Percentiles rank a stretch among this genome's conserved stretches.
phyloP scores from a whole-genome alignment of 1,284 basidiomycete genomes.

The Rhodotorula glutinis region DNA sequence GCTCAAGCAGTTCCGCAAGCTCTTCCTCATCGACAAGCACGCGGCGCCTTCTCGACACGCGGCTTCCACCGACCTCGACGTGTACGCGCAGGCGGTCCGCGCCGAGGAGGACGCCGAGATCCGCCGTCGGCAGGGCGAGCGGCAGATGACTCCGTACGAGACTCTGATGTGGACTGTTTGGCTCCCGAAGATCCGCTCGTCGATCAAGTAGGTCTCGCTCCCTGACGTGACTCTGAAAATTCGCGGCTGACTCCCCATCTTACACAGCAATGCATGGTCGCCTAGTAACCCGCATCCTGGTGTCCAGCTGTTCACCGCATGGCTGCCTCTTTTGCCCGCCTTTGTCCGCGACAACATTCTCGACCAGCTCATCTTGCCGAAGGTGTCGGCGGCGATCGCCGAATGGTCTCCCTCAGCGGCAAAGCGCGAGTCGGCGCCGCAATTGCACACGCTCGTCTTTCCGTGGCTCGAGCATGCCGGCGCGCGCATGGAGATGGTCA shows the following conservation, averaged over 20 bases:
- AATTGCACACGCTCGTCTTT: conserved; percentile 80
- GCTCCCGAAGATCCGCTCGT: conserved; percentile 87
- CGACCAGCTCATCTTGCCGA: conserved; percentile 91
- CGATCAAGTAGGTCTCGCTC: conserved; percentile 62
- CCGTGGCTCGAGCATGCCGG: conserved; percentile 92
- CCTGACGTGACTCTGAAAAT: no score
- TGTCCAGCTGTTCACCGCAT: conserved; percentile 78
- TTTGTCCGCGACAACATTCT: conserved; percentile 94
- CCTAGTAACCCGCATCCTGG: conserved; percentile 69
- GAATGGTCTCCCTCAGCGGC: conserved; percentile 64
- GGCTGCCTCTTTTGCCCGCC: conserved; percentile 78
- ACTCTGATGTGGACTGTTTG: conserved; percentile 89
- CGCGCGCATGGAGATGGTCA: conserved; percentile 66
- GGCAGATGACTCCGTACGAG: conserved; percentile 88
- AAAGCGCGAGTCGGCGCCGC: conserved; percentile 55
- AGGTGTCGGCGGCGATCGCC: conserved; percentile 76
- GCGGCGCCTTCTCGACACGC: conserved; percentile 44
- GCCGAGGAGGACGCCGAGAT: conserved; percentile 40
- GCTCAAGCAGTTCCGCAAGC: conserved; percentile 49
- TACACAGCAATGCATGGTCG: conserved; percentile 75
- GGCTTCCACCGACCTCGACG: conserved; percentile 57
- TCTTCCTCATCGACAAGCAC: conserved; percentile 65
- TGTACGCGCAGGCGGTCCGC: conserved; percentile 1
- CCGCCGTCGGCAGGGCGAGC: conserved; percentile 16
- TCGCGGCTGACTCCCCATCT: no score